These are phyloP conservation scores for Plasmodium relictum DNA, from an alignment of 169 alveolate species.

Conservation along the genomic window DNA sequence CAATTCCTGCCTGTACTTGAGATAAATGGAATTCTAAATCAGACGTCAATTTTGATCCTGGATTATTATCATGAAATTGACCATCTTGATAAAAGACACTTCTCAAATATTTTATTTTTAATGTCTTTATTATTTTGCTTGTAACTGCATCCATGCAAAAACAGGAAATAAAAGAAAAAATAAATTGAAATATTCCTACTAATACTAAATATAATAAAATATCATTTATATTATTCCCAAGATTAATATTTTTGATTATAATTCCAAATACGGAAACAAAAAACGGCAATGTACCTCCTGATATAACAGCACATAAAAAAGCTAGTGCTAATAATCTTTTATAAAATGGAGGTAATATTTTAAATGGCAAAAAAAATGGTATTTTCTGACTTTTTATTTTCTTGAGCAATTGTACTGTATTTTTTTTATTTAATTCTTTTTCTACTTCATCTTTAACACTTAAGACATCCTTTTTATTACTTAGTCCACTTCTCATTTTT, in stretches of 20 bases:
- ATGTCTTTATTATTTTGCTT: constrained; percentile 26
- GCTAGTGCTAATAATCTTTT: constrained; percentile 40
- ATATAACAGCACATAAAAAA: constrained; percentile 53
- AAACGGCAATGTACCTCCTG: constrained; percentile 68
- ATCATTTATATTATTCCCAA: constrained; percentile 47
- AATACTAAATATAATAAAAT: constrained; percentile 28
- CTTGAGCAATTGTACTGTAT: constrained; percentile 39
- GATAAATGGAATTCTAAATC: constrained; percentile 77
- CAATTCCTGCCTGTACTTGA: constrained; percentile 77
- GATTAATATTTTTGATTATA: constrained; percentile 40
- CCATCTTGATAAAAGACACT: constrained; percentile 79
- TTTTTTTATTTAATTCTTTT: constrained; percentile 51
- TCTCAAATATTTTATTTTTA: constrained; percentile 64
- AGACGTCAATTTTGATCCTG: constrained; percentile 74
- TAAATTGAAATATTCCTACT: constrained; percentile 52
- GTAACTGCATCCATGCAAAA: constrained; percentile 68
- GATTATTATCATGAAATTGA: constrained; percentile 77
- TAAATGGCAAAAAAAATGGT: constrained; percentile 65
- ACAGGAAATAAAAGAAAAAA: constrained; percentile 49
- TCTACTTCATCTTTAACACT: constrained; percentile 72
- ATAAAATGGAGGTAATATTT: constrained; percentile 40
- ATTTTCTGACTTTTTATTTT: constrained; percentile 42
- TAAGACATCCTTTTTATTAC: not conserved
- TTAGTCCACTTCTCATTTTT: constrained; percentile 25
- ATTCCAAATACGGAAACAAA: constrained; percentile 63